These are phyloP conservation scores for Hansenula lynferdii DNA, from an alignment of 1,139 yeast species.

Conservation along the genomic window DNA sequence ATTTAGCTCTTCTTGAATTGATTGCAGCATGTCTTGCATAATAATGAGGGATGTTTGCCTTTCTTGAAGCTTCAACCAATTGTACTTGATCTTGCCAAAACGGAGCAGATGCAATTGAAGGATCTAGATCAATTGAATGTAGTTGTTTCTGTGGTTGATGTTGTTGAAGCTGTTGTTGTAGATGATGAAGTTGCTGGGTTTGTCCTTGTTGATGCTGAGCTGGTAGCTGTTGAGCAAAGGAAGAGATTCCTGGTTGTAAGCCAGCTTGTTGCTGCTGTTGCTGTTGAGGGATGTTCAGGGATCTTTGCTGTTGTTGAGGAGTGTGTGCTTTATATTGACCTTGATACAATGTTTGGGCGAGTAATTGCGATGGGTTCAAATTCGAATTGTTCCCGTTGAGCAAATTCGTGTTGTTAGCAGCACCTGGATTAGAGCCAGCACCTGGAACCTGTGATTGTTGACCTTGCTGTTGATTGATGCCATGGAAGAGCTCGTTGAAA, in stretches of 20 bases:
- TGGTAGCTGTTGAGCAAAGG: no score
- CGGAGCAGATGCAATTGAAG: slow-evolving; percentile 39
- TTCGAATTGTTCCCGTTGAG: not conserved
- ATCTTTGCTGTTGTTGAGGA: slow-evolving; percentile 32
- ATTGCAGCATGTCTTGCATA: slow-evolving; percentile 93
- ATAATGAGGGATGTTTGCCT: slow-evolving; percentile 70
- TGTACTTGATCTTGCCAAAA: slow-evolving; percentile 90
- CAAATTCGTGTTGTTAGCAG: slow-evolving; percentile 5
- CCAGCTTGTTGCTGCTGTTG: no score
- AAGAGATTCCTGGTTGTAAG: no score
- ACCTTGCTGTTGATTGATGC: slow-evolving; percentile 22
- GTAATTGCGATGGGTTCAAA: slow-evolving; percentile 28
- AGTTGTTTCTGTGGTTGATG: slow-evolving; percentile 26
- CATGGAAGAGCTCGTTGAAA: slow-evolving; percentile 28
- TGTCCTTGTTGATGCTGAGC: slow-evolving; percentile 7
- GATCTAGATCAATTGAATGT: slow-evolving; percentile 43
- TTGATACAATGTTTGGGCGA: slow-evolving; percentile 35
- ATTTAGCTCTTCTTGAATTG: slow-evolving; percentile 56
- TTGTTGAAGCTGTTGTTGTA: slow-evolving; percentile 27
- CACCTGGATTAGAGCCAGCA: slow-evolving; percentile 1
- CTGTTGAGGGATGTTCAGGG: slow-evolving; percentile 25
- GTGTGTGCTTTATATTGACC: slow-evolving; percentile 27
- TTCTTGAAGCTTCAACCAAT: slow-evolving; percentile 73
- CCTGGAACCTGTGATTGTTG: slow-evolving; percentile 8
- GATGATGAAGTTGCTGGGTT: slow-evolving; percentile 7